These are phyloP conservation scores for Russula brevipes DNA, from an alignment of 768 basidiomycete species.

Conservation along the genomic window DNA sequence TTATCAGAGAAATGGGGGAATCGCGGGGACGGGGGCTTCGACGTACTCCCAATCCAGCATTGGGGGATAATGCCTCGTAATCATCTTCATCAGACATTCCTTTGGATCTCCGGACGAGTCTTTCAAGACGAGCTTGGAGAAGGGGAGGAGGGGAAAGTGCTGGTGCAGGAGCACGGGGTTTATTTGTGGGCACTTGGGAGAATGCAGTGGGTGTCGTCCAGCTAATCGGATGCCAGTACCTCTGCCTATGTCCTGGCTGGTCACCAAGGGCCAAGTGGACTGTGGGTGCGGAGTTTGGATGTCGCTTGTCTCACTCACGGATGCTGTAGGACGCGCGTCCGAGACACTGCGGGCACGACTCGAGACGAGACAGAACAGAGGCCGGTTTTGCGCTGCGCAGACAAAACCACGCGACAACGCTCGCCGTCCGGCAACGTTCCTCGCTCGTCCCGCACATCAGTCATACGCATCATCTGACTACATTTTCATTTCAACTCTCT, in stretches of 20 bases:
- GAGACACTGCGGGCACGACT: no score
- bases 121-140: background rate
- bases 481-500: background rate
- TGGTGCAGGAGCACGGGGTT: background rate
- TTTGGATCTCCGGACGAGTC: background rate
- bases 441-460: no score
- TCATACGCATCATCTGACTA: background rate
- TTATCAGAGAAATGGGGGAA: slow-evolving; percentile 17
- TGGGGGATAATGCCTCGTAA: slow-evolving; percentile 65
- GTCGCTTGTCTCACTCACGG: background rate
- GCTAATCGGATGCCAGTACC: background rate
- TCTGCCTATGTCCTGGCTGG: background rate
- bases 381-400: background rate
- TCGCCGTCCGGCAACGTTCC: no score
- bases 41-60: slow-evolving; percentile 72
- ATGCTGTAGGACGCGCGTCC: background rate
- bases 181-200: background rate
- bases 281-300: background rate
- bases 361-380: background rate
- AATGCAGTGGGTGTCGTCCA: background rate
- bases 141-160: background rate
- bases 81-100: slow-evolving; percentile 50
- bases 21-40: background rate
- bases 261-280: background rate
- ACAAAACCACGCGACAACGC: no score